Base-by-base conservation (phyloP, 148 eudicot genomes). In the Vaccinium vitisidaea region DNA sequence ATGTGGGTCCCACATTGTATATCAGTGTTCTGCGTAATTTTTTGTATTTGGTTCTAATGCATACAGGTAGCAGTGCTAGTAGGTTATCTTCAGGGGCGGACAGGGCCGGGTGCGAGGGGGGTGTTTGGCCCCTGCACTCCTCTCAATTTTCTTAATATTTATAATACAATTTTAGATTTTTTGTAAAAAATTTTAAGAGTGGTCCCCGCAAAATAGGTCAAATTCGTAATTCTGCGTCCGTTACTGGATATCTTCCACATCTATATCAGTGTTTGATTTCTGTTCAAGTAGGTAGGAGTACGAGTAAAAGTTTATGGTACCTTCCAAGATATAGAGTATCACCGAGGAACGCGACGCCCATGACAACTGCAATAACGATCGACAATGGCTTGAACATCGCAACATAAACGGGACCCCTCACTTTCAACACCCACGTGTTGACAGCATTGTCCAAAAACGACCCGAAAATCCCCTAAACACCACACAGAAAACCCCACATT, bases 361-460 rank as follows among this genome's bases (percentile, higher is more conserved):
- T 90, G 32, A 86, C 86, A 25, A 91, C 94, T 55, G 98, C 98
- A 82, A 95, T 92, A 55, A 88, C 94, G 30, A 94, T 95, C 1
- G 91, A 88, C 27, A 95, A 30, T 63, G 98, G 98, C 91, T 90
- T 93, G 89, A 95, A 95, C 94, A 93, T 88, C 15, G 96, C 93
- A 18, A 95, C 88, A 75, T 89, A 95, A 50, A 95, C 92, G 6
- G 98, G 98, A 18, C 98, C 98, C 80, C 89, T 94, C 55, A 87
- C 30, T 13, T 80, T 92, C 55, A 94, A 59, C 25, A 88, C 90
- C 94, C 95, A 95, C 14, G 94, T 86, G 54, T 88, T 93, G 55
- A 94, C 69, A 0, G 85, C 86, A 76, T 86, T 89, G 63, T 65
- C 82, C 87, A 92, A 84, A 75, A 43, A 80, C 43, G 90, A 89